These are phyloP conservation scores for Penicillium sp. DNA, from an alignment of 2,329 filamentous ascomycete species.

Conservation along the genomic window DNA sequence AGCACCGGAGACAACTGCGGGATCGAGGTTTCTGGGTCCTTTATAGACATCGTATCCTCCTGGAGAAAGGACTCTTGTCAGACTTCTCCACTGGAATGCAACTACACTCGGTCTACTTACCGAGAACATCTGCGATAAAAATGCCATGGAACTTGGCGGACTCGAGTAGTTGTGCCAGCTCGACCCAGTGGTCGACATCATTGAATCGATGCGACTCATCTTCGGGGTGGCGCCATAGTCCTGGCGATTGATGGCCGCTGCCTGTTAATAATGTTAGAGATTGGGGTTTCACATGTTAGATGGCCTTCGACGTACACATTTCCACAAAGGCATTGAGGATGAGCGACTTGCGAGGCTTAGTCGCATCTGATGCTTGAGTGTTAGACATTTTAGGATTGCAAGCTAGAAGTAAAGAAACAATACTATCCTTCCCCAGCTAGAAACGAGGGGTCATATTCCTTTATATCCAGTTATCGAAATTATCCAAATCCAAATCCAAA, in stretches of 20 bases:
- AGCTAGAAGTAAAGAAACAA: neutral
- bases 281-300: neutral
- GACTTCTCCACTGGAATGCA: neutral
- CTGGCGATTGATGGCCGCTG: slow-evolving; percentile 54
- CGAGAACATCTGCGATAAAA: slow-evolving; percentile 65
- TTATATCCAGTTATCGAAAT: neutral
- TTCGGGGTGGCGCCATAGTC: slow-evolving; percentile 62
- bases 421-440: neutral
- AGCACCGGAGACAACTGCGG: slow-evolving; percentile 60
- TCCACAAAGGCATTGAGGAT: slow-evolving; percentile 53
- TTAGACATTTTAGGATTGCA: neutral
- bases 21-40: slow-evolving; percentile 56
- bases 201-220: slow-evolving; percentile 63
- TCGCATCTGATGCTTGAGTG: slow-evolving; percentile 10
- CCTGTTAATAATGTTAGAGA: slow-evolving; percentile 25
- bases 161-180: slow-evolving; percentile 59
- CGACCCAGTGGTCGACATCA: slow-evolving; percentile 58
- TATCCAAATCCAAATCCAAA: neutral
- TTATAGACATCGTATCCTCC: slow-evolving; percentile 69
- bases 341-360: slow-evolving; percentile 42
- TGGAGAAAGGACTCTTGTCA: slow-evolving; percentile 11
- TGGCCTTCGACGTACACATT: slow-evolving; percentile 37
- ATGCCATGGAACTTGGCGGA: slow-evolving; percentile 63
- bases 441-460: neutral
- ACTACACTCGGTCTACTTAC: slow-evolving; percentile 21